Evolutionary conservation across 1,284 basidiomycete species (phyloP).

Genomic region (Cutaneotrichosporon arboriforme): DNA sequence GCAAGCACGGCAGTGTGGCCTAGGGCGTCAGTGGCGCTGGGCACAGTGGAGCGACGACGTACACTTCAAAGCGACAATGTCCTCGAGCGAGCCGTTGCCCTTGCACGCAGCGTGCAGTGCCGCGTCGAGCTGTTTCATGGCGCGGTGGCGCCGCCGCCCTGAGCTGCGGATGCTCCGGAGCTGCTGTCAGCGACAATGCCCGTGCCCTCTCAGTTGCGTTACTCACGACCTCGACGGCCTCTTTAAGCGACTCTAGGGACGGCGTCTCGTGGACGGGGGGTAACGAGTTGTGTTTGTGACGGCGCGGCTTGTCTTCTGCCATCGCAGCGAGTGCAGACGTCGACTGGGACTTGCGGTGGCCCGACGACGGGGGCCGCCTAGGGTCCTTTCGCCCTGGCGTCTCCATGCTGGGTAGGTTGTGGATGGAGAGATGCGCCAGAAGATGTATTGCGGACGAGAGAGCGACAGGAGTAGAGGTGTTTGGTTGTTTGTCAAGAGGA

Average conservation of each 20-base stretch:
- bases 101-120: conserved; percentile 16
- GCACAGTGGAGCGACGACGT: background rate
- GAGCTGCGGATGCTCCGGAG: conserved; percentile 29
- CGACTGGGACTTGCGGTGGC: conserved; percentile 38
- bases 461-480: background rate
- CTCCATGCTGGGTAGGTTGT: background rate
- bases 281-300: background rate
- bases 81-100: background rate
- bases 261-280: background rate
- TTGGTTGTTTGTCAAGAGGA: too few relatives aligned
- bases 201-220: too few relatives aligned
- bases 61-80: conserved; percentile 11
- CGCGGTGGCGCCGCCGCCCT: conserved; percentile 21
- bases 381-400: background rate
- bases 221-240: conserved; percentile 6
- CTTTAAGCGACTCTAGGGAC: background rate
- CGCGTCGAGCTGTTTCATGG: conserved; percentile 24
- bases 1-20: conserved; percentile 29
- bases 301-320: conserved; percentile 6
- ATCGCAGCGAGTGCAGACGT: conserved; percentile 30
- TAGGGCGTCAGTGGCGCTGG: conserved; percentile 6
- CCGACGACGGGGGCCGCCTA: background rate
- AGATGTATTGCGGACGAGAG: background rate
- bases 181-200: conserved; percentile 12
- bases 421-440: background rate